Percentiles rank a stretch among this genome's conserved stretches.
Conservation (phyloP, 2,329 filamentous ascomycete genomes). For the Neofusicoccum sp. region DNA sequence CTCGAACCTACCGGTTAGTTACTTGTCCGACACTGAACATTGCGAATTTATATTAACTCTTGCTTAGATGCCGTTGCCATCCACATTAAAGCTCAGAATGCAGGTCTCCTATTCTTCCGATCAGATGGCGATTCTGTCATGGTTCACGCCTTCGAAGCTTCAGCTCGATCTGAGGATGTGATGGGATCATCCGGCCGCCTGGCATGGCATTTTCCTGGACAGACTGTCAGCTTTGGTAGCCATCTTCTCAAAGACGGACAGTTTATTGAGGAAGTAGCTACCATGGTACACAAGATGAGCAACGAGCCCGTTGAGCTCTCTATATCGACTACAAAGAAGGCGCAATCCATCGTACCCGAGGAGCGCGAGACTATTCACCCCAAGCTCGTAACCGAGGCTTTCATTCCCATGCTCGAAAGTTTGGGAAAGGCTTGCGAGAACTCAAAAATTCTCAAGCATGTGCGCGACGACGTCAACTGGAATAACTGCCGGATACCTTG, state of each 20-base stretch:
- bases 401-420: conserved; percentile 25
- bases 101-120: conserved; percentile 43
- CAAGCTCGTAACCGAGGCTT: conserved; percentile 52
- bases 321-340: conserved; percentile 35
- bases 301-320: conserved; percentile 26
- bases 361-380: conserved; percentile 51
- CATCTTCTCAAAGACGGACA: conserved; percentile 21
- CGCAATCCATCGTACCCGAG: conserved; percentile 38
- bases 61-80: conserved; percentile 22
- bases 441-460: conserved; percentile 45
- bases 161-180: conserved; percentile 40
- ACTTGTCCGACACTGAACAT: background rate
- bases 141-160: conserved; percentile 49
- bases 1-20: background rate
- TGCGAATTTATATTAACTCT: background rate
- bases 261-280: conserved; percentile 28
- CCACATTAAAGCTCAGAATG: conserved; percentile 48
- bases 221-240: conserved; percentile 35
- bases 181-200: conserved; percentile 42
- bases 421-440: conserved; percentile 11
- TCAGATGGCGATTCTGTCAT: conserved; percentile 25
- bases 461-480: conserved; percentile 53
- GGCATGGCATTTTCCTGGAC: conserved; percentile 46
- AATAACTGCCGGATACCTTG: conserved; percentile 37
- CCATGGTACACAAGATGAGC: conserved; percentile 38